A percentile compares a stretch with the other conserved stretches of the same genome.
These are phyloP conservation scores for Butyriboletus loyo DNA, from an alignment of 768 basidiomycete genomes.

Conservation along the genomic window DNA sequence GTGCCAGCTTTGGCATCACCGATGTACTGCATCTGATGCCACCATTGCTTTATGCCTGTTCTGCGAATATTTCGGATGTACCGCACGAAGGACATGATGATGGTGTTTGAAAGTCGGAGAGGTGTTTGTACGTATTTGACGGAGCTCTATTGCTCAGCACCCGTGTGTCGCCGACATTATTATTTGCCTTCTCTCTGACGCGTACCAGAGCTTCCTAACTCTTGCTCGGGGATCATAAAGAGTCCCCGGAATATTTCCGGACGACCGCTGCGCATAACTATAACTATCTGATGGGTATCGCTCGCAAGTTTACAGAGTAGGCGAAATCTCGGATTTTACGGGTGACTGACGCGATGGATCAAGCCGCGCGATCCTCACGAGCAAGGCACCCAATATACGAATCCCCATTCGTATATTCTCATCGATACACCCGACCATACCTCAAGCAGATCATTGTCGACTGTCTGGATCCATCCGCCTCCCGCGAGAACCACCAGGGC, in stretches of 20 bases:
- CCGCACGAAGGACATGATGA: constrained; percentile 71
- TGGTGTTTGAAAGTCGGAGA: constrained; percentile 2
- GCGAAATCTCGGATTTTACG: no score
- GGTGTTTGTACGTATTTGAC: constrained; percentile 26
- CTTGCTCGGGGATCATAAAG: no score
- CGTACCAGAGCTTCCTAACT: no score
- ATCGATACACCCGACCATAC: no score
- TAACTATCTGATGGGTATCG: no score
- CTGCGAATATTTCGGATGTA: constrained; percentile 74
- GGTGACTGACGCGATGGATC: background rate
- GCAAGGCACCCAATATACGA: no score
- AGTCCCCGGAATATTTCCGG: no score
- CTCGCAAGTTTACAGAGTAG: no score
- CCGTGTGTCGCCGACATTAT: background rate
- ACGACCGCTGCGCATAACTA: no score
- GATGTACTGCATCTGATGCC: constrained; percentile 89
- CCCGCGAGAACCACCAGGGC: background rate
- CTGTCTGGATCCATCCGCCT: background rate
- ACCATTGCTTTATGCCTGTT: constrained; percentile 83
- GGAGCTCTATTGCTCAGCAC: background rate
- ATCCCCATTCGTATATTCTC: background rate
- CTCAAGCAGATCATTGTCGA: background rate
- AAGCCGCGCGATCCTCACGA: background rate
- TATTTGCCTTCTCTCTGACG: no score
- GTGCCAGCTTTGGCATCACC: constrained; percentile 89